Evolutionary conservation across 2,329 filamentous ascomycete species (phyloP).

Genomic region (Talaromyces sp.): DNA sequence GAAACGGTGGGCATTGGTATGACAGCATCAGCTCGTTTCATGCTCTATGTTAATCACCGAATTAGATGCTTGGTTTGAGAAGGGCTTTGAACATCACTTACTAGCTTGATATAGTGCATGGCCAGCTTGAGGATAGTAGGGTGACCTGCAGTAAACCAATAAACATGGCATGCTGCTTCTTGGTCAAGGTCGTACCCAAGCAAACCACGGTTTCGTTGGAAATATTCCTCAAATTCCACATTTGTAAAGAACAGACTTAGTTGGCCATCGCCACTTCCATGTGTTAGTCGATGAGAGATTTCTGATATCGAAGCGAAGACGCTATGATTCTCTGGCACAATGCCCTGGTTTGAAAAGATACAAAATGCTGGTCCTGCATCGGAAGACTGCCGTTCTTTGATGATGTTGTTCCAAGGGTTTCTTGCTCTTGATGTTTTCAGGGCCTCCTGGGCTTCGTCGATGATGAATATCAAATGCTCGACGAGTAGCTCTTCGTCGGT

Average conservation of each 20-base stretch:
- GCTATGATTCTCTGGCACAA: neutral
- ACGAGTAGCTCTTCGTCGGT: neutral
- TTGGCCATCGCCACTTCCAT: neutral
- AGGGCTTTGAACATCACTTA: neutral
- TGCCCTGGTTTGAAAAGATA: neutral
- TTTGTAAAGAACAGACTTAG: constrained; percentile 1
- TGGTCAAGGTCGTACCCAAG: neutral
- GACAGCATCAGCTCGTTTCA: neutral
- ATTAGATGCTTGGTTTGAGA: neutral
- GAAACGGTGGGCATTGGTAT: neutral
- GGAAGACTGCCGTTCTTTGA: neutral
- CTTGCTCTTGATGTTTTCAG: neutral
- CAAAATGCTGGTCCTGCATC: neutral
- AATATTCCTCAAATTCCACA: neutral
- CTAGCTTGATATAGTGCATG: constrained; percentile 7
- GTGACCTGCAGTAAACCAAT: constrained; percentile 9
- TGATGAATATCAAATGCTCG: constrained; percentile 1
- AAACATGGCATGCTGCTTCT: constrained; percentile 2
- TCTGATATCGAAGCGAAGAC: constrained; percentile 6
- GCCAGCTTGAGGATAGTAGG: neutral
- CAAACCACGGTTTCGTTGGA: neutral
- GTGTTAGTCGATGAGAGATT: constrained; percentile 6
- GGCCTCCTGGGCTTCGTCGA: constrained; percentile 5
- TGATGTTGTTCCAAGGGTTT: neutral
- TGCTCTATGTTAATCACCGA: neutral